Evolutionary conservation across 2,329 filamentous ascomycete genomes (phyloP).

Genomic region (Alternaria alternata): DNA sequence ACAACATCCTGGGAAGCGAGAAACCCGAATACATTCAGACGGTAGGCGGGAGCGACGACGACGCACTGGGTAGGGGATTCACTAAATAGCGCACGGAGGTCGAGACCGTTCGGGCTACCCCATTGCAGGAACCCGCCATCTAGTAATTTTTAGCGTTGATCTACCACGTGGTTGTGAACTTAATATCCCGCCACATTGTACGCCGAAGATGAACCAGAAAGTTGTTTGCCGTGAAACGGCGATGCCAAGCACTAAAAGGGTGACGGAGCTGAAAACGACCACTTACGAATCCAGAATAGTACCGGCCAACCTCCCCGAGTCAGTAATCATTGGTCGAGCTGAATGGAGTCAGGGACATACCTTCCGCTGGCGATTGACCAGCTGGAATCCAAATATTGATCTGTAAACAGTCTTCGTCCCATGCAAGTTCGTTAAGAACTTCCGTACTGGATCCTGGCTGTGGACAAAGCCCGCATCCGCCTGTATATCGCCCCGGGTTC

Average conservation of each 20-base stretch:
- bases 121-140: conserved; percentile 67
- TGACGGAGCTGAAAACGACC: neutral
- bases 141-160: conserved; percentile 25
- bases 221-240: conserved; percentile 4
- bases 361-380: conserved; percentile 53
- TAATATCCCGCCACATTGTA: neutral
- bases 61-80: conserved; percentile 58
- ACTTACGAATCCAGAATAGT: conserved; percentile 64
- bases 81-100: conserved; percentile 57
- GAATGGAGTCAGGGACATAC: conserved; percentile 19
- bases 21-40: conserved; percentile 65
- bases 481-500: conserved; percentile 57
- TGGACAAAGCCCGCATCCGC: conserved; percentile 57
- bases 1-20: conserved; percentile 59
- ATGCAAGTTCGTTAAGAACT: conserved; percentile 37
- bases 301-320: conserved; percentile 62
- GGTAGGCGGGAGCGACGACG: conserved; percentile 64
- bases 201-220: neutral
- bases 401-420: conserved; percentile 65
- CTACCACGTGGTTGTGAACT: conserved; percentile 9
- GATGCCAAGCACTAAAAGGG: conserved; percentile 4
- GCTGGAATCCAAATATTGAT: conserved; percentile 64
- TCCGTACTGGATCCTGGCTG: conserved; percentile 51
- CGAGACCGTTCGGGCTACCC: conserved; percentile 59
- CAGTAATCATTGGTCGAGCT: conserved; percentile 3